A percentile compares a stretch with the other conserved stretches of the same genome.
phyloP scores from a whole-genome alignment of 306 rosid genomes.

The Coriaria nepalensis region DNA sequence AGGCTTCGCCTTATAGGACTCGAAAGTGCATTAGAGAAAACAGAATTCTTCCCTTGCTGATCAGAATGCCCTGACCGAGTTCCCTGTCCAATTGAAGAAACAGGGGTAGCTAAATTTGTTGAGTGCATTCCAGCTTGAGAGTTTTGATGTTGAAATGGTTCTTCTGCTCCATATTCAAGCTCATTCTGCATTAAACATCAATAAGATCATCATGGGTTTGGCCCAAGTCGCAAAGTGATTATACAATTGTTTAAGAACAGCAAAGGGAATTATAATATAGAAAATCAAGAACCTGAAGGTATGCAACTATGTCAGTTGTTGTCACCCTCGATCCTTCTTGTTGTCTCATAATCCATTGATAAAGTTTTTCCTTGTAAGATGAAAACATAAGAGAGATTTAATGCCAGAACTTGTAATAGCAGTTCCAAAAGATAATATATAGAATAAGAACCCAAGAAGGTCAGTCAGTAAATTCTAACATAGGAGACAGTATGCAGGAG shows the following conservation, averaged over 20 bases:
- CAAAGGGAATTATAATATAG: too few species aligned
- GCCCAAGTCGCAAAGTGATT: not conserved
- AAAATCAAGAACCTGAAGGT: too few species aligned
- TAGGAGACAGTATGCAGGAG: too few species aligned
- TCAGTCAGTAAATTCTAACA: too few species aligned
- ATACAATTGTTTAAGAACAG: not conserved
- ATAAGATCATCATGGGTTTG: not conserved
- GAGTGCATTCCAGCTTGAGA: slow-evolving; percentile 19
- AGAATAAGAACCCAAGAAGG: too few species aligned
- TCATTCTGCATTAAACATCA: slow-evolving; percentile 40
- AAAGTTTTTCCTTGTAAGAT: too few species aligned
- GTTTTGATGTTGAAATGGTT: slow-evolving; percentile 30
- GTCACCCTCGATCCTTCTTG: too few species aligned
- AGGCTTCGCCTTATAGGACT: slow-evolving; percentile 46
- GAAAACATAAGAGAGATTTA: too few species aligned
- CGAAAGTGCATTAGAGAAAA: slow-evolving; percentile 45
- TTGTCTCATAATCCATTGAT: too few species aligned
- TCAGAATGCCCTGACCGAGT: slow-evolving; percentile 36
- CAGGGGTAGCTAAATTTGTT: slow-evolving; percentile 18
- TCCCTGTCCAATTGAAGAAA: slow-evolving; percentile 32
- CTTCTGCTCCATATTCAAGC: slow-evolving; percentile 45
- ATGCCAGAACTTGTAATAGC: too few species aligned
- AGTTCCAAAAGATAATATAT: too few species aligned
- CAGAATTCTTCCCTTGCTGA: slow-evolving; percentile 37
- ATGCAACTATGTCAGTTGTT: too few species aligned